Conservation (phyloP, 2,329 filamentous ascomycete genomes). For the Setomelanomma holmii region DNA sequence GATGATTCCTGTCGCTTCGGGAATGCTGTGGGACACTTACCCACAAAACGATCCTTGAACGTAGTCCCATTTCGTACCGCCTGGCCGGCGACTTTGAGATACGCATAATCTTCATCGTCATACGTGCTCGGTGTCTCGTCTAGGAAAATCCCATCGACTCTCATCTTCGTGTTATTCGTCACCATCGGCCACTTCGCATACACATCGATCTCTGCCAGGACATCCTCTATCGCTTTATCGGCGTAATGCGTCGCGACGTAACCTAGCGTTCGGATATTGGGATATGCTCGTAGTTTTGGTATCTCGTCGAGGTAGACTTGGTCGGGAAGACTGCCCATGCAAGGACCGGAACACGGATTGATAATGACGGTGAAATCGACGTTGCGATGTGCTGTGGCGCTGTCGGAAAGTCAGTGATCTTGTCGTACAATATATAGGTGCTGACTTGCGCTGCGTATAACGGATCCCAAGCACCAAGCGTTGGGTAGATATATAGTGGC, state of each 20-base stretch:
- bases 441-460: slow-evolving; percentile 53
- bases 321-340: slow-evolving; percentile 35
- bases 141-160: slow-evolving; percentile 60
- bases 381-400: slow-evolving; percentile 44
- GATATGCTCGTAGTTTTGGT: slow-evolving; percentile 49
- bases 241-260: slow-evolving; percentile 62
- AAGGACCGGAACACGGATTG: slow-evolving; percentile 55
- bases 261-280: slow-evolving; percentile 60
- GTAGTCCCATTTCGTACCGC: slow-evolving; percentile 26
- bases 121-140: slow-evolving; percentile 56
- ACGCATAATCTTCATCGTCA: slow-evolving; percentile 23
- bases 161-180: slow-evolving; percentile 47
- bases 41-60: slow-evolving; percentile 35
- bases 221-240: slow-evolving; percentile 30
- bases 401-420: slow-evolving; percentile 5
- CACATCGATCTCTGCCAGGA: slow-evolving; percentile 53
- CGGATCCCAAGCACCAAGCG: slow-evolving; percentile 56
- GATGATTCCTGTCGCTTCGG: too few relatives aligned
- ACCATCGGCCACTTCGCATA: slow-evolving; percentile 57
- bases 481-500: slow-evolving; percentile 61
- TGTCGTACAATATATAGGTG: too few relatives aligned
- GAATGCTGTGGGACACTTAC: slow-evolving; percentile 14
- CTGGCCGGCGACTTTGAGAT: slow-evolving; percentile 28
- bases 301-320: slow-evolving; percentile 48
- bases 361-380: slow-evolving; percentile 61